Conservation (phyloP, 257 asterid species). For the Nicotiana obtusifolia region DNA sequence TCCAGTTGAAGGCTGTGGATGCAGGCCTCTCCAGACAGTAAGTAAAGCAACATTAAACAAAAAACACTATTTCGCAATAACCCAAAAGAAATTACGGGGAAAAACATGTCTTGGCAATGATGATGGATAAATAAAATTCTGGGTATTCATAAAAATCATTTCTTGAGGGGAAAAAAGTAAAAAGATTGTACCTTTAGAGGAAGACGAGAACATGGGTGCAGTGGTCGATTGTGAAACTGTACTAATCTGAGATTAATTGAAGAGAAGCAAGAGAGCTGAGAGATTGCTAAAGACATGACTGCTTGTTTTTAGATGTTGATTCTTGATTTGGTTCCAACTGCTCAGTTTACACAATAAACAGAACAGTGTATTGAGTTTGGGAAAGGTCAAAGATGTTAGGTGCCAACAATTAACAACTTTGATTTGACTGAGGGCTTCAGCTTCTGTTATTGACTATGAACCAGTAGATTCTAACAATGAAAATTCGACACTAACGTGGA, state of each 20-base stretch:
- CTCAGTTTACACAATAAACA: neutral
- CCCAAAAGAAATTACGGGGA: neutral
- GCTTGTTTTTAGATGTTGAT: neutral
- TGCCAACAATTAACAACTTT: neutral
- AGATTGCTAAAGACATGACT: slow-evolving; percentile 29
- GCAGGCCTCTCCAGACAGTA: neutral
- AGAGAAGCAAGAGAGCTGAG: slow-evolving; percentile 32
- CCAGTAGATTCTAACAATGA: neutral
- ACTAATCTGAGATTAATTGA: slow-evolving; percentile 14
- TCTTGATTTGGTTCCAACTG: neutral
- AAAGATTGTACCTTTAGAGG: slow-evolving; percentile 22
- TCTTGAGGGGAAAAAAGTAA: neutral
- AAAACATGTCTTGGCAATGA: neutral
- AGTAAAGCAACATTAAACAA: neutral
- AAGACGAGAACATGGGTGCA: slow-evolving; percentile 10
- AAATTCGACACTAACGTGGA: neutral
- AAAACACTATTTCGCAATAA: neutral
- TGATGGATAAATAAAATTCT: neutral
- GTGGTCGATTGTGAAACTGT: slow-evolving; percentile 13
- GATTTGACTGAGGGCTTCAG: neutral
- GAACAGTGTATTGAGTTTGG: neutral
- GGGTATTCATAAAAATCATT: neutral
- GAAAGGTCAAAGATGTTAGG: neutral
- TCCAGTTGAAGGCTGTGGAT: neutral
- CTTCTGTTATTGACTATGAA: neutral